Base-by-base conservation (phyloP, 2,329 filamentous ascomycete genomes). In the Fusarium sp. region DNA sequence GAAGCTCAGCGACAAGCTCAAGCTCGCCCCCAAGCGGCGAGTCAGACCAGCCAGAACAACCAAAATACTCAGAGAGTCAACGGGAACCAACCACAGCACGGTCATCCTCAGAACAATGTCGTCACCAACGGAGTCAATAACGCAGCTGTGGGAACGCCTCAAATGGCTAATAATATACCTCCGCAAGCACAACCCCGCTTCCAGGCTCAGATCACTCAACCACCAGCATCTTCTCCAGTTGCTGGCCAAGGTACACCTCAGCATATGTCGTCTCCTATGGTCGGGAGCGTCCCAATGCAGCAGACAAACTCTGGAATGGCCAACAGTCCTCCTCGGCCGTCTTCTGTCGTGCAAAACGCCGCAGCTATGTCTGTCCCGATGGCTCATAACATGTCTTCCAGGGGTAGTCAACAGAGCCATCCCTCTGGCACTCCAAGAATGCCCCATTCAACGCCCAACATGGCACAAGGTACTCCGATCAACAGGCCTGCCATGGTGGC, bases 331-430 rank as follows among this genome's bases (percentile, higher is more conserved):
- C 84, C 90, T 23, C 85, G 91, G 48, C 90, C 92, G 21, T 83
- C 90, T 2, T 93, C 91, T 21, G 90, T 90, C 10, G 89, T 90
- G 7, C 90, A 91, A 69, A 88, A 86, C 58, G 86, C 82, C 4
- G 84, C 86, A 4, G 84, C 86, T 1, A 90, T 90, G 85, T 84
- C 85, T 11, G 89, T 85, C 1, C 87, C 89, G 8, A 90, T 90
- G 86, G 82, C 88, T 0, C 86, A 88, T 74, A 87, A 84, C 73
- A 92, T 91, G 89, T 90, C 88, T 60, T 85, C 88, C 25, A 86
- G 89, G 69, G 88, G 88, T 63, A 92, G 90, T 75, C 90, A 92
- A 76, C 90, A 92, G 76, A 92, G 90, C 72, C 90, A 92, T 79
- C 84, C 85, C 5, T 86, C 88, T 6, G 87, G 86, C n/a, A 92